A percentile compares a stretch with the other conserved stretches of the same genome.
Evolutionary conservation across 2,329 filamentous ascomycete genomes (phyloP).

Genomic region (Alternaria novae-zelandiae): DNA sequence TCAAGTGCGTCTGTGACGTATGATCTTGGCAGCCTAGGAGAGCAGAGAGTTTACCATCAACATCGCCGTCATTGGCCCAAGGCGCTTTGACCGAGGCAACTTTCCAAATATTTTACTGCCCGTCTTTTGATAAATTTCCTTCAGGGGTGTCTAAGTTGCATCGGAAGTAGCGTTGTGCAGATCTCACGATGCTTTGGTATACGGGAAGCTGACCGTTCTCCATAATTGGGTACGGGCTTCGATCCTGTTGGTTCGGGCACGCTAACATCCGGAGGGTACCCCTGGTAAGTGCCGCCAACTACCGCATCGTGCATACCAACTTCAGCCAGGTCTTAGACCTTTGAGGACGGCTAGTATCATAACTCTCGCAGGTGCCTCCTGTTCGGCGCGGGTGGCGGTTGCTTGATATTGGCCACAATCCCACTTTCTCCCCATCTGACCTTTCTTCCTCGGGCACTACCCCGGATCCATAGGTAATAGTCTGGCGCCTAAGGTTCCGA

Average conservation of each 20-base stretch:
- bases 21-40: neutral
- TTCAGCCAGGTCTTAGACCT: neutral
- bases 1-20: neutral
- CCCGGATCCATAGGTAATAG: neutral
- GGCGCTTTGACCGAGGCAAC: neutral
- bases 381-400: neutral
- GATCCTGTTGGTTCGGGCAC: neutral
- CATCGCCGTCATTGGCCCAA: neutral
- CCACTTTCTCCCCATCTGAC: neutral
- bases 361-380: neutral
- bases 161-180: neutral
- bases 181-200: neutral
- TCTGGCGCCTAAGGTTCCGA: neutral
- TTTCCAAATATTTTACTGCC: neutral
- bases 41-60: neutral
- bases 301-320: neutral
- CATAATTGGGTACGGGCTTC: neutral
- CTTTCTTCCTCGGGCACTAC: neutral
- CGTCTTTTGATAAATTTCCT: neutral
- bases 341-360: neutral
- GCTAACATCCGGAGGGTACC: conserved; percentile 1
- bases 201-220: neutral
- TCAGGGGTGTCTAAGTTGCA: neutral
- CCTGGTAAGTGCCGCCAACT: neutral
- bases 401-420: neutral